Conservation (phyloP, 176 grass and related monocot genomes). For the Eragrostis nindensis region DNA sequence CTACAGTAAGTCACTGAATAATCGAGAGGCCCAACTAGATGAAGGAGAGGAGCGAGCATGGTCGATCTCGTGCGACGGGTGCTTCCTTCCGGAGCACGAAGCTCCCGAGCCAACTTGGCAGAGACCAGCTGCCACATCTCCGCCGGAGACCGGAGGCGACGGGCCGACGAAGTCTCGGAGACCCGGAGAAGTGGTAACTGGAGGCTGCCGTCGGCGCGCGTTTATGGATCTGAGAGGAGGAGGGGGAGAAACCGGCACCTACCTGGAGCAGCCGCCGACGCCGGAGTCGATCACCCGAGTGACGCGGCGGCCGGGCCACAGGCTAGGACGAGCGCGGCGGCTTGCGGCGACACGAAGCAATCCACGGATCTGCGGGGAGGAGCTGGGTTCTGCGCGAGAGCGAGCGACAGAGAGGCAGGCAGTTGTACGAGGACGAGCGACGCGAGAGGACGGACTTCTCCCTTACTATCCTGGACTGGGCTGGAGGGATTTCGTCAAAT, state of each 20-base stretch:
- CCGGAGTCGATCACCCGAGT: neutral
- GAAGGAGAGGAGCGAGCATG: neutral
- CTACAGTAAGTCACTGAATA: neutral
- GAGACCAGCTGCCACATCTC: neutral
- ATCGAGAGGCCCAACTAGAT: neutral
- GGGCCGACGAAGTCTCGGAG: neutral
- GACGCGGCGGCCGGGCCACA: neutral
- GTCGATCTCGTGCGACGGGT: neutral
- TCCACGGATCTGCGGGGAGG: constrained; percentile 18
- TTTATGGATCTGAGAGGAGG: neutral
- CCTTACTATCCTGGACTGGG: neutral
- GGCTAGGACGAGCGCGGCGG: neutral
- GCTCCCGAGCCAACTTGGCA: neutral
- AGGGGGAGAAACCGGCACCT: neutral
- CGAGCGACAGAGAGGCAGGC: neutral
- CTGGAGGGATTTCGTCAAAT: neutral
- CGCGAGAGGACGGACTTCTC: neutral
- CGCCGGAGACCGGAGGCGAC: neutral
- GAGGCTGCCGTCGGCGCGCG: neutral
- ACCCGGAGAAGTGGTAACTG: neutral
- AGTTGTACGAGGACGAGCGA: neutral
- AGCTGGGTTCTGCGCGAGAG: neutral
- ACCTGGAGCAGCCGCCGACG: neutral
- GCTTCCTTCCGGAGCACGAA: neutral
- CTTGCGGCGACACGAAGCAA: neutral